These are phyloP conservation scores for Suillus americanus DNA, from an alignment of 768 basidiomycete species.

Conservation along the genomic window DNA sequence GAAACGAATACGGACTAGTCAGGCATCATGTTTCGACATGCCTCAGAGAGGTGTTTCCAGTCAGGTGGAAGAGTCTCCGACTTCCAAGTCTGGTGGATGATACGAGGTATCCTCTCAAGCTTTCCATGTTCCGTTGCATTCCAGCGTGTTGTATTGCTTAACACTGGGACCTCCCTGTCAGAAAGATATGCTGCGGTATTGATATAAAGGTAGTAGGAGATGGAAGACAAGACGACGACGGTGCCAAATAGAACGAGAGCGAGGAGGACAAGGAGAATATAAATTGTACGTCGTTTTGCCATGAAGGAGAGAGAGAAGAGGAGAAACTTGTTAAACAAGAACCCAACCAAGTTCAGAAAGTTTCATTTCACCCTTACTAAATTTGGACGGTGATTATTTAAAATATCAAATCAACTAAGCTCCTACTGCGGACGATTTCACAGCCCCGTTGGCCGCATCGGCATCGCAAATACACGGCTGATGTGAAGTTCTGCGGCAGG, in stretches of 20 bases:
- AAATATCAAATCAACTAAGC: not conserved
- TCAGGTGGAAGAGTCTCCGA: conserved; percentile 76
- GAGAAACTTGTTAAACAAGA: conserved; percentile 8
- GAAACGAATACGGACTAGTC: conserved; percentile 76
- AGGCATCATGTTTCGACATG: conserved; percentile 87
- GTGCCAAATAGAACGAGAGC: conserved; percentile 85
- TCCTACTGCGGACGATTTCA: conserved; percentile 1
- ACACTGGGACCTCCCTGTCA: conserved; percentile 69
- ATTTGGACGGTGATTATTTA: conserved; percentile 2
- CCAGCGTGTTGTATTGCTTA: conserved; percentile 55
- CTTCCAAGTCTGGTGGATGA: conserved; percentile 99
- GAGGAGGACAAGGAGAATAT: conserved; percentile 53
- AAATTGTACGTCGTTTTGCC: conserved; percentile 45
- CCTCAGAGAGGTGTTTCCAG: conserved; percentile 81
- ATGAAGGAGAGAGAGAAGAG: conserved; percentile 23
- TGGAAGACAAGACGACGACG: conserved; percentile 85
- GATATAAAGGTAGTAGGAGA: conserved; percentile 88
- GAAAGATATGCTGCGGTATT: conserved; percentile 75
- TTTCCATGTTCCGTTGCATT: conserved; percentile 61
- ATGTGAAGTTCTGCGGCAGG: conserved; percentile 48
- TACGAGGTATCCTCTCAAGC: conserved; percentile 81
- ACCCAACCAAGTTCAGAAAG: conserved; percentile 2
- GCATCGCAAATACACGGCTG: conserved; percentile 44
- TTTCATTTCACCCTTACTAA: not conserved
- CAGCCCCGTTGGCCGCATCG: conserved; percentile 43